phyloP scores from a whole-genome alignment of 2,329 filamentous ascomycete genomes.

The Aschersonia sp. region DNA sequence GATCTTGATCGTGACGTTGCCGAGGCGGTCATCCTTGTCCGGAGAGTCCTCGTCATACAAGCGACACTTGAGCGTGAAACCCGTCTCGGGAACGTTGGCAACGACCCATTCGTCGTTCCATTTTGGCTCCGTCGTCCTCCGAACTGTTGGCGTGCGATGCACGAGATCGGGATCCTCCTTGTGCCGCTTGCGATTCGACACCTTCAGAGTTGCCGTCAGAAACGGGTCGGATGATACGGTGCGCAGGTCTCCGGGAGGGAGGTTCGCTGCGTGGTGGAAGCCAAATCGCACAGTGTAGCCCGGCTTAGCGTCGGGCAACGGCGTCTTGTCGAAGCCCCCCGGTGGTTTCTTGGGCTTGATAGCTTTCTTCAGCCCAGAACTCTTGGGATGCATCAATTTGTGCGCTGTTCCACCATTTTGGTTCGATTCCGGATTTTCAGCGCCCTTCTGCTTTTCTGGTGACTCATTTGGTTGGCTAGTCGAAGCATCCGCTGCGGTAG shows the following conservation, averaged over 20 bases:
- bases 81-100: conserved; percentile 66
- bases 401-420: background rate
- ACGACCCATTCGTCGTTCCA: conserved; percentile 86
- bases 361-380: conserved; percentile 10
- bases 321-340: conserved; percentile 69
- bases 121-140: conserved; percentile 54
- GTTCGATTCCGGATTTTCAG: background rate
- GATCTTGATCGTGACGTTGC: conserved; percentile 64
- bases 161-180: conserved; percentile 70
- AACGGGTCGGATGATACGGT: conserved; percentile 74
- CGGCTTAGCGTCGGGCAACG: conserved; percentile 56
- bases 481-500: background rate
- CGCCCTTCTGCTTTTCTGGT: background rate
- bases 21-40: conserved; percentile 75
- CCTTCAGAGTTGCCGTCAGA: conserved; percentile 59
- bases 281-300: conserved; percentile 79
- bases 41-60: conserved; percentile 83
- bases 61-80: conserved; percentile 73
- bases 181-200: conserved; percentile 57
- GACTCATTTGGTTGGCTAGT: background rate
- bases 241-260: conserved; percentile 69
- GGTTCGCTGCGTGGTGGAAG: conserved; percentile 65
- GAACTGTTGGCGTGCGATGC: conserved; percentile 63
- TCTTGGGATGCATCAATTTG: background rate
- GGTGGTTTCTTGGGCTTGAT: conserved; percentile 32